A percentile compares a stretch with the other conserved stretches of the same genome.
phyloP scores from a whole-genome alignment of 2,329 filamentous ascomycete species.

The Aureobasidium sp. region DNA sequence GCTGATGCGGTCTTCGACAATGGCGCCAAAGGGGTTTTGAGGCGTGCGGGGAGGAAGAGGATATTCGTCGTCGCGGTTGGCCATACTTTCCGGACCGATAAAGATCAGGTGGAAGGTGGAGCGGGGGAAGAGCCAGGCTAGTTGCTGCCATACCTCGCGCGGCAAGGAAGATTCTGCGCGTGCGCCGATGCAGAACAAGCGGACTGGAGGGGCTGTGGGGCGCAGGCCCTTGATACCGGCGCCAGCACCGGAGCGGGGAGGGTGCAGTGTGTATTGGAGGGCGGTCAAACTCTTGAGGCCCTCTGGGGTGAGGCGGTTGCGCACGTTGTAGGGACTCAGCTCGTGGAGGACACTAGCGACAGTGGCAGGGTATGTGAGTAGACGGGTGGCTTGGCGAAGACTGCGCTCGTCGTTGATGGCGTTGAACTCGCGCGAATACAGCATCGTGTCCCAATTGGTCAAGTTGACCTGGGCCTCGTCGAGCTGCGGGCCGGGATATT shows the following conservation, averaged over 20 bases:
- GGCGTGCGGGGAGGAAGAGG: slow-evolving; percentile 81
- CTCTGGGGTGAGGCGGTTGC: slow-evolving; percentile 73
- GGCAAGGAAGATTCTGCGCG: slow-evolving; percentile 96
- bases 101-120: slow-evolving; percentile 87
- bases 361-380: slow-evolving; percentile 90
- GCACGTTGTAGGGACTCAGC: slow-evolving; percentile 82
- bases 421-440: slow-evolving; percentile 86
- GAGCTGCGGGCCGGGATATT: slow-evolving; percentile 81
- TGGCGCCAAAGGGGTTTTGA: slow-evolving; percentile 83
- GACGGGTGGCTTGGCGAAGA: slow-evolving; percentile 85
- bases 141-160: slow-evolving; percentile 86
- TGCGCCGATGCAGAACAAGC: slow-evolving; percentile 87
- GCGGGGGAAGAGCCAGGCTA: slow-evolving; percentile 90
- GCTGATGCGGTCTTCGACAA: slow-evolving; percentile 85
- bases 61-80: slow-evolving; percentile 86
- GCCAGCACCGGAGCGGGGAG: slow-evolving; percentile 70
- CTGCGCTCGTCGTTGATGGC: slow-evolving; percentile 86
- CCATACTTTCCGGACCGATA: slow-evolving; percentile 93
- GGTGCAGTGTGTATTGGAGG: slow-evolving; percentile 87
- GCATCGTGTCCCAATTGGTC: slow-evolving; percentile 96
- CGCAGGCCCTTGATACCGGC: slow-evolving; percentile 70
- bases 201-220: slow-evolving; percentile 77
- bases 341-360: slow-evolving; percentile 90
- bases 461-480: slow-evolving; percentile 93
- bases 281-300: slow-evolving; percentile 87